Evolutionary conservation across 495 filamentous ascomycete genomes (phyloP).

Genomic region (Neurospora sp.): DNA sequence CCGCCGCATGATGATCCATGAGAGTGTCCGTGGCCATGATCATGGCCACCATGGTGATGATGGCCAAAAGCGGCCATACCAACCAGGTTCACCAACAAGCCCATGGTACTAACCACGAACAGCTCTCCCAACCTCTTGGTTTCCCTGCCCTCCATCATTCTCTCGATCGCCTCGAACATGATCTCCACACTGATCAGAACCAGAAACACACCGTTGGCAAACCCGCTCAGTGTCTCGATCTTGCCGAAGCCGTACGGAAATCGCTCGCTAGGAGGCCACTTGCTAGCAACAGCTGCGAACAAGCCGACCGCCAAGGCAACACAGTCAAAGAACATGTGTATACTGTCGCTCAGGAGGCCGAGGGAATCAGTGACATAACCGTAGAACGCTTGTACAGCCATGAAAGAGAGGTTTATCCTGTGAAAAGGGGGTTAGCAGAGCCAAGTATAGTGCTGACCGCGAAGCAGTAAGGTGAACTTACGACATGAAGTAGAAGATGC

Average conservation of each 20-base stretch:
- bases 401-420: conserved; percentile 90
- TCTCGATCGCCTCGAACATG: conserved; percentile 85
- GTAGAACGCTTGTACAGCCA: conserved; percentile 90
- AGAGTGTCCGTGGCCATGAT: conserved; percentile 39
- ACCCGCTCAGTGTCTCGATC: conserved; percentile 90
- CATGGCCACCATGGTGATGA: conserved; percentile 60
- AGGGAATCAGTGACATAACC: conserved; percentile 87
- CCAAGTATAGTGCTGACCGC: neutral
- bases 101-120: conserved; percentile 73
- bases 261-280: conserved; percentile 79
- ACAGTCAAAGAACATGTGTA: conserved; percentile 99
- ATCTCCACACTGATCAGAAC: conserved; percentile 96
- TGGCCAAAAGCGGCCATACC: conserved; percentile 82
- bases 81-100: conserved; percentile 80
- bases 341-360: conserved; percentile 89
- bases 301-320: conserved; percentile 84
- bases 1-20: conserved; percentile 16
- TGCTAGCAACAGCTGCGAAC: conserved; percentile 92
- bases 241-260: conserved; percentile 97
- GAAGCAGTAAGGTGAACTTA: conserved; percentile 28
- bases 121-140: conserved; percentile 80
- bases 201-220: conserved; percentile 93
- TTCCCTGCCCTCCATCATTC: conserved; percentile 68
- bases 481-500: conserved; percentile 97
- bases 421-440: conserved; percentile 6